A percentile compares a stretch with the other conserved stretches of the same genome.
These are phyloP conservation scores for Kwoniella shivajii DNA, from an alignment of 1,284 basidiomycete species.

Conservation along the genomic window DNA sequence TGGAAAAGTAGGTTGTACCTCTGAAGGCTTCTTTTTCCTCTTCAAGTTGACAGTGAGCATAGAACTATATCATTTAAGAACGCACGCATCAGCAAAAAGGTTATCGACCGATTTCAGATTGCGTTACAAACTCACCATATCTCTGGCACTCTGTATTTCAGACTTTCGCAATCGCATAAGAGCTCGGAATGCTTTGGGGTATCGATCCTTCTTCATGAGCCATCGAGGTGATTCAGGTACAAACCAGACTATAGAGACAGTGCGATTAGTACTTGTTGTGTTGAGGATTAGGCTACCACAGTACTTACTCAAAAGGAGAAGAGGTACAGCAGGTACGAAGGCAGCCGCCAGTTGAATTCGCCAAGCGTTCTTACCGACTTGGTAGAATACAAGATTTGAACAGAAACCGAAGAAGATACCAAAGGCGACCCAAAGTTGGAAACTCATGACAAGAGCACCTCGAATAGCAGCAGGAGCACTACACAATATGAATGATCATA, in stretches of 20 bases:
- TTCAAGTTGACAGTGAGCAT: constrained; percentile 54
- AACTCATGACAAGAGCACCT: constrained; percentile 58
- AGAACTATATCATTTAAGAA: constrained; percentile 30
- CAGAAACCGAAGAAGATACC: constrained; percentile 52
- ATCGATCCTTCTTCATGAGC: constrained; percentile 71
- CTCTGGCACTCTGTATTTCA: constrained; percentile 71
- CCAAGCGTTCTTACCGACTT: constrained; percentile 47
- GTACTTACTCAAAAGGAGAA: constrained; percentile 60
- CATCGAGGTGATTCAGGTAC: constrained; percentile 68
- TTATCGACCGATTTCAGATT: no score
- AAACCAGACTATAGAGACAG: constrained; percentile 56
- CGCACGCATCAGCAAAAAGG: no score
- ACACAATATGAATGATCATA: neutral
- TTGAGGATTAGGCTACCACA: neutral
- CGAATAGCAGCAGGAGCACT: constrained; percentile 55
- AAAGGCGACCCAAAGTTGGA: constrained; percentile 56
- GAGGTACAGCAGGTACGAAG: constrained; percentile 51
- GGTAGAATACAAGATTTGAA: constrained; percentile 33
- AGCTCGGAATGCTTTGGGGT: constrained; percentile 66
- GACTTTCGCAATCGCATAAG: constrained; percentile 67
- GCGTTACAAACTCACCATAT: constrained; percentile 68
- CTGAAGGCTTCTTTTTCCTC: constrained; percentile 47
- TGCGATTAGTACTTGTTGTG: neutral
- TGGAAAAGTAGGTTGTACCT: constrained; percentile 49
- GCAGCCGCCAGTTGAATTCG: constrained; percentile 56